Evolutionary conservation across 2,329 filamentous ascomycete species (phyloP).

Genomic region (Verticillium isaacii): DNA sequence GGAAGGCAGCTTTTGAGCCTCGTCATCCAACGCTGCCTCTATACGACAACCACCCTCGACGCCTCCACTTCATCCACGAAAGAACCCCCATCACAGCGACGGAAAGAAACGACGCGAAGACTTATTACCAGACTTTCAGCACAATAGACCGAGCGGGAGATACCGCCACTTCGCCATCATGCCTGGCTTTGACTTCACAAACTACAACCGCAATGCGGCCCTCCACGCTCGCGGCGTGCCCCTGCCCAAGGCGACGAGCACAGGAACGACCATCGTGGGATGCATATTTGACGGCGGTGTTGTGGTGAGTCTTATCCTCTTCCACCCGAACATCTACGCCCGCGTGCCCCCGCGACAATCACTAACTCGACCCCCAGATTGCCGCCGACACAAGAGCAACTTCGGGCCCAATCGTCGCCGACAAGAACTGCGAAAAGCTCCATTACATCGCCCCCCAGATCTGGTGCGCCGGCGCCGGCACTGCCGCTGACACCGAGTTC

Average conservation of each 20-base stretch:
- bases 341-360: neutral
- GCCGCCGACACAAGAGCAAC: constrained; percentile 97
- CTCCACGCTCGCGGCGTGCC: constrained; percentile 92
- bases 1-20: constrained; percentile 27
- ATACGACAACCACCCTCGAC: neutral
- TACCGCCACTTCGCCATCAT: constrained; percentile 49
- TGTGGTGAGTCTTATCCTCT: constrained; percentile 57
- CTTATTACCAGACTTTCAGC: neutral
- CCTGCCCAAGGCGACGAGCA: constrained; percentile 95
- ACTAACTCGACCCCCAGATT: constrained; percentile 53
- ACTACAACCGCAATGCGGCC: constrained; percentile 98
- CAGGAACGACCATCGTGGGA: constrained; percentile 97
- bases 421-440: constrained; percentile 99
- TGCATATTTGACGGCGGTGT: constrained; percentile 96
- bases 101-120: neutral
- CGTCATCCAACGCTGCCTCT: constrained; percentile 8
- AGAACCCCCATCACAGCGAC: neutral
- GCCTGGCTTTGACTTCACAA: constrained; percentile 98
- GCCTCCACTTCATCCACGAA: neutral
- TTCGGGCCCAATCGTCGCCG: constrained; percentile 94
- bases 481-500: constrained; percentile 97
- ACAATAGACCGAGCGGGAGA: neutral
- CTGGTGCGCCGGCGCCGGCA: constrained; percentile 98
- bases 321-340: neutral
- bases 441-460: constrained; percentile 99